Conservation (phyloP, 1,284 basidiomycete species). For the Microbotryum lychnidis-dioicae region DNA sequence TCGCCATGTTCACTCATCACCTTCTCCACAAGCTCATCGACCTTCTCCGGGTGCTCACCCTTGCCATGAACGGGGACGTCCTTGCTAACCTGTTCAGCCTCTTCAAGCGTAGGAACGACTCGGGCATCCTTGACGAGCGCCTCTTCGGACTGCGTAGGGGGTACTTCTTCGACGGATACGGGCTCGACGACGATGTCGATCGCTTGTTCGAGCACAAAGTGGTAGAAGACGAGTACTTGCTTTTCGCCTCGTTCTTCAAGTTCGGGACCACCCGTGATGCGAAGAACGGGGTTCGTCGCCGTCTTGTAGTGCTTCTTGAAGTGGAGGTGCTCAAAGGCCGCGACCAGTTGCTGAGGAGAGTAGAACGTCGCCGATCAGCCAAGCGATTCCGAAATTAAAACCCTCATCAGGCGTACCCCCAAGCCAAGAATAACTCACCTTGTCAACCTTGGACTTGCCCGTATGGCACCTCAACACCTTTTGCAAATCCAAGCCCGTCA, state of each 20-base stretch:
- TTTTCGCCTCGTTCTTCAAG: slow-evolving; percentile 23
- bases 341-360: slow-evolving; percentile 8
- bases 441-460: slow-evolving; percentile 20
- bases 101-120: slow-evolving; percentile 21
- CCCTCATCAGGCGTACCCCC: no score
- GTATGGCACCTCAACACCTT: slow-evolving; percentile 27
- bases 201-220: slow-evolving; percentile 17
- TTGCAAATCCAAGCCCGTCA: slow-evolving; percentile 24
- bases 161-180: slow-evolving; percentile 8
- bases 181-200: slow-evolving; percentile 12
- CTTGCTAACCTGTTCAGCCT: slow-evolving; percentile 12
- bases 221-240: slow-evolving; percentile 29
- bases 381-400: neutral
- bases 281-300: slow-evolving; percentile 22
- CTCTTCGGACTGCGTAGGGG: slow-evolving; percentile 20
- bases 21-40: slow-evolving; percentile 6
- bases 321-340: slow-evolving; percentile 23
- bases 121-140: slow-evolving; percentile 16
- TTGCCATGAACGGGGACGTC: neutral
- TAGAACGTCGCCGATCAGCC: neutral
- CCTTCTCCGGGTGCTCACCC: neutral
- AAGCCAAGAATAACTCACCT: neutral
- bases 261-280: slow-evolving; percentile 29
- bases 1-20: neutral
- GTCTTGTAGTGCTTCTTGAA: slow-evolving; percentile 25